phyloP scores from a whole-genome alignment of 2,329 filamentous ascomycete genomes.

The Cordyceps farinosa region DNA sequence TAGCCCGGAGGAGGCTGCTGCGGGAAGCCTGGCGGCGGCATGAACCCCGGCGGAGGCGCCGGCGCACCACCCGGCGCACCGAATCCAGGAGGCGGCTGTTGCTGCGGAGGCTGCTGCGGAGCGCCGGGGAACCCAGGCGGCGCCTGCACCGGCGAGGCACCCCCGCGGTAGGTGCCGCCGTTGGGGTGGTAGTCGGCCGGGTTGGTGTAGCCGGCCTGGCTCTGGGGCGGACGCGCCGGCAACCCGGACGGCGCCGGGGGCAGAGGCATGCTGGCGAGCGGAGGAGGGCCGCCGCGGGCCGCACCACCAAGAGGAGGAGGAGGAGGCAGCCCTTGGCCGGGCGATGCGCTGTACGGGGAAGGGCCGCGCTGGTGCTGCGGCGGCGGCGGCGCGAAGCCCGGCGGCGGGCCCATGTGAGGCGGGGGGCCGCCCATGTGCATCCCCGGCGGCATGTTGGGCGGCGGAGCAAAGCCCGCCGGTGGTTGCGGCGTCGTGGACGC shows the following conservation, averaged over 20 bases:
- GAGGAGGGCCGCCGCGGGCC: slow-evolving; percentile 26
- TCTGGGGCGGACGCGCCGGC: slow-evolving; percentile 47
- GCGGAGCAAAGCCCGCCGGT: slow-evolving; percentile 35
- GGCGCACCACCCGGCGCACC: slow-evolving; percentile 32
- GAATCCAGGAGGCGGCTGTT: slow-evolving; percentile 40
- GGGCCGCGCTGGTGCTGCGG: slow-evolving; percentile 26
- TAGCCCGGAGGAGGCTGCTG: slow-evolving; percentile 41
- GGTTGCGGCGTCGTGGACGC: slow-evolving; percentile 22
- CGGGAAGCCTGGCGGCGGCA: slow-evolving; percentile 43
- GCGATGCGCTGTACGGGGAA: slow-evolving; percentile 32
- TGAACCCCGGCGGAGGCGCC: slow-evolving; percentile 39
- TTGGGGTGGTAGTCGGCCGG: slow-evolving; percentile 46
- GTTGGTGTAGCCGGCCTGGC: slow-evolving; percentile 43
- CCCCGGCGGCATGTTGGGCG: slow-evolving; percentile 20
- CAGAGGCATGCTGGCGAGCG: slow-evolving; percentile 31
- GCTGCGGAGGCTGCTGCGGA: slow-evolving; percentile 21
- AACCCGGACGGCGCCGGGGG: slow-evolving; percentile 49
- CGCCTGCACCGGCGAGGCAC: slow-evolving; percentile 35
- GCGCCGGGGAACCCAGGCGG: slow-evolving; percentile 35
- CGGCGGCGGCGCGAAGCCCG: slow-evolving; percentile 38
- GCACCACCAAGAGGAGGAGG: slow-evolving; percentile 18
- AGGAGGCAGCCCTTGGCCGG: slow-evolving; percentile 23
- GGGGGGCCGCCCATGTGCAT: slow-evolving; percentile 28
- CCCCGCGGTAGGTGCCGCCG: slow-evolving; percentile 37
- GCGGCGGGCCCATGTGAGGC: slow-evolving; percentile 14